Evolutionary conservation across 805 yeast genomes (phyloP).

Genomic region (Monosporozyma servazzii): DNA sequence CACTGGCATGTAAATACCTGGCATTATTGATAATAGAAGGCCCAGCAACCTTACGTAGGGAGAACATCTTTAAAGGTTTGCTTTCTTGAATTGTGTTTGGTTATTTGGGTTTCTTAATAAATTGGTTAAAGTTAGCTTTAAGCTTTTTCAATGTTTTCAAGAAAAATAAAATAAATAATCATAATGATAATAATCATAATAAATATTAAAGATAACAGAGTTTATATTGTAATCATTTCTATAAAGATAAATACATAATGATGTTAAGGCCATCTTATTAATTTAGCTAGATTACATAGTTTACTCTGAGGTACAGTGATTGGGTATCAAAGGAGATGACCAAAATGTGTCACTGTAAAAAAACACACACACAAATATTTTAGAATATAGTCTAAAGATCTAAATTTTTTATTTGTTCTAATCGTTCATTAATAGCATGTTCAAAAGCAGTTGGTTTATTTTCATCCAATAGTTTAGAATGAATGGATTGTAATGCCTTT

Average conservation of each 20-base stretch:
- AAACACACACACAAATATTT: too few species aligned
- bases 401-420: slow-evolving; percentile 37
- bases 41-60: not conserved
- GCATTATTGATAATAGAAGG: not conserved
- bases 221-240: not conserved
- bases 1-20: not conserved
- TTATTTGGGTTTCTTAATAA: too few species aligned
- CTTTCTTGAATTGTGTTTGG: not conserved
- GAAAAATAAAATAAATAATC: not conserved
- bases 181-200: too few species aligned
- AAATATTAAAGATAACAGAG: not conserved
- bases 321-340: not conserved
- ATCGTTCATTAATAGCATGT: slow-evolving; percentile 35
- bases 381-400: slow-evolving; percentile 6
- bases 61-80: not conserved
- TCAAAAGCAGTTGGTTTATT: slow-evolving; percentile 17
- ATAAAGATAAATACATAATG: not conserved
- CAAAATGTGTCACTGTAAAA: not conserved
- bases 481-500: slow-evolving; percentile 80
- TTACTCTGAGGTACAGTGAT: not conserved
- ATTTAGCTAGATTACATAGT: not conserved
- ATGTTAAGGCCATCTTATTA: not conserved
- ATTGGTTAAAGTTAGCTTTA: not conserved
- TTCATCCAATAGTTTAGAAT: slow-evolving; percentile 58
- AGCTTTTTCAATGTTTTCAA: not conserved